phyloP scores from a whole-genome alignment of 208 protist genomes.

The Trypanosoma boissoni region DNA sequence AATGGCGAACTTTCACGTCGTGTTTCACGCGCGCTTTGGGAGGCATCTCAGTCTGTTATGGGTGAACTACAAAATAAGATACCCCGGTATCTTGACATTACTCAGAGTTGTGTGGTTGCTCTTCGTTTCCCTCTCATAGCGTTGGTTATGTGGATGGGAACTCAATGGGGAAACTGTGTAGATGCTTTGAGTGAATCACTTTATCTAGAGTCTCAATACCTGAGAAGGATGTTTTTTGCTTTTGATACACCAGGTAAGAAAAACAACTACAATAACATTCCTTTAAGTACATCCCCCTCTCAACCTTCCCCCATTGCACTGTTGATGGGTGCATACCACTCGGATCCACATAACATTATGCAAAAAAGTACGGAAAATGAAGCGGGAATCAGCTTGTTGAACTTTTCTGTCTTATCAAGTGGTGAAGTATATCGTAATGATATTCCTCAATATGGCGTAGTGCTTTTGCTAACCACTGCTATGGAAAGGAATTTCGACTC shows the following conservation, averaged over 20 bases:
- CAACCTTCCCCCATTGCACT: too few species aligned
- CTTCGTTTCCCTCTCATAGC: conserved; percentile 23
- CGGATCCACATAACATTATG: too few species aligned
- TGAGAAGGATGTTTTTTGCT: conserved; percentile 10
- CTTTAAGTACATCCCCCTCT: too few species aligned
- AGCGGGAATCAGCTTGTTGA: too few species aligned
- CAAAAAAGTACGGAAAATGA: too few species aligned
- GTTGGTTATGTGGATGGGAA: conserved; percentile 19
- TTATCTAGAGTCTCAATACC: conserved; percentile 18
- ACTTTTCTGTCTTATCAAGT: background rate
- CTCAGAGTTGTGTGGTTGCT: conserved; percentile 1
- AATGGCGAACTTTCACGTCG: conserved; percentile 35
- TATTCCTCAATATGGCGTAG: conserved; percentile 13
- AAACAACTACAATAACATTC: background rate
- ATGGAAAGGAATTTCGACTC: conserved; percentile 6
- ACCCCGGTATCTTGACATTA: conserved; percentile 11
- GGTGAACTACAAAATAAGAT: conserved; percentile 32
- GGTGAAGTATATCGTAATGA: background rate
- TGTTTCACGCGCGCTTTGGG: conserved; percentile 35
- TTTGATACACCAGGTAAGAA: background rate
- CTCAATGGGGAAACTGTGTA: conserved; percentile 21
- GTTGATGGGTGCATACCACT: too few species aligned
- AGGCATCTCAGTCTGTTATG: conserved; percentile 38
- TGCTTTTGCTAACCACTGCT: conserved; percentile 5
- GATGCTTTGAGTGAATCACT: conserved; percentile 19